Percentiles rank a stretch among this genome's conserved stretches.
Evolutionary conservation across 176 grass and related monocot species (phyloP).

Genomic region (Musa schizocarpa): DNA sequence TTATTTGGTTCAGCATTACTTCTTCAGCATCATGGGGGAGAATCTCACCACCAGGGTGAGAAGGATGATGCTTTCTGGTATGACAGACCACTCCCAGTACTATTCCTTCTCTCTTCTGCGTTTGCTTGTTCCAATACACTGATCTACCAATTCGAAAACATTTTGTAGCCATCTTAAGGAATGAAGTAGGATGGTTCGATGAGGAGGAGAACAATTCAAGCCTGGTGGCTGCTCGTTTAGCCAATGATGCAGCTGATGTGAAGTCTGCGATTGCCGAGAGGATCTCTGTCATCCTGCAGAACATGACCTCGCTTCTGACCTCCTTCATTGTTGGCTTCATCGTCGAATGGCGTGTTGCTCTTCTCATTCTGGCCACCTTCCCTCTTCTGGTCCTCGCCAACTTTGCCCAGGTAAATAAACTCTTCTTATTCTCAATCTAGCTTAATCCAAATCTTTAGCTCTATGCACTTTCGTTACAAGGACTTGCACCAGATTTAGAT

Average conservation of each 20-base stretch:
- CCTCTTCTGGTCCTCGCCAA: conserved; percentile 74
- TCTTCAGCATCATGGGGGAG: conserved; percentile 87
- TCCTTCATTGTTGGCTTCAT: conserved; percentile 65
- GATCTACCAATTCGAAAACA: neutral
- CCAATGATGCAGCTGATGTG: conserved; percentile 48
- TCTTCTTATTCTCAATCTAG: neutral
- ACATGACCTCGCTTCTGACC: conserved; percentile 60
- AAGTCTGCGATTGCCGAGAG: conserved; percentile 63
- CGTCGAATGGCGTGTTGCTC: conserved; percentile 60
- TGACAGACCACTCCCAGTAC: too few species aligned
- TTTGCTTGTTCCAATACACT: neutral
- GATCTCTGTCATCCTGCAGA: conserved; percentile 78
- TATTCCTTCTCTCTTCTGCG: neutral
- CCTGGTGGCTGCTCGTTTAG: conserved; percentile 41
- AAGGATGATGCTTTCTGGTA: conserved; percentile 77
- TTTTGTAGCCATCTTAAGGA: conserved; percentile 58
- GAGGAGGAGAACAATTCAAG: conserved; percentile 75
- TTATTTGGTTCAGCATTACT: conserved; percentile 72
- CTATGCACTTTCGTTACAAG: neutral
- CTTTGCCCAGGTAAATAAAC: conserved; percentile 56
- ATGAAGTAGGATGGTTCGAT: conserved; percentile 75
- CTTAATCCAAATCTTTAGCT: neutral
- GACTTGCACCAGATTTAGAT: neutral
- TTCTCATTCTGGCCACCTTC: conserved; percentile 67
- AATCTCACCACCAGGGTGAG: conserved; percentile 72